A percentile compares a stretch with the other conserved stretches of the same genome.
Conservation (phyloP, 75 land plant genomes). For the Chamaecyparis obtusa region DNA sequence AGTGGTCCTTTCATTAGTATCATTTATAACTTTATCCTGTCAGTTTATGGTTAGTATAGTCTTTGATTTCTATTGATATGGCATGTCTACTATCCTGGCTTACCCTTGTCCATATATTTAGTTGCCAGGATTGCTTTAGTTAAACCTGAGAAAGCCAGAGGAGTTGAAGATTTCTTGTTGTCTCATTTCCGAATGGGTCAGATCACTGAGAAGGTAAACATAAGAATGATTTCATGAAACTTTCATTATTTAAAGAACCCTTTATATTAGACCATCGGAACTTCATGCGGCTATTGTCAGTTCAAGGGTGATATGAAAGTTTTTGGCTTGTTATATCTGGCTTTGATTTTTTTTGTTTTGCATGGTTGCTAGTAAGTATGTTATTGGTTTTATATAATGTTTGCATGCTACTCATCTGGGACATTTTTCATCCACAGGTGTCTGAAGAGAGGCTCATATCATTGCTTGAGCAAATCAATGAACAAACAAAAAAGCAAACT, state of each 20-base stretch:
- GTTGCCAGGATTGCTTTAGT: constrained; percentile 96
- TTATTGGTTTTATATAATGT: neutral
- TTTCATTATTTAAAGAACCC: neutral
- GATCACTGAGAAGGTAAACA: constrained; percentile 83
- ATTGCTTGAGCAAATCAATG: constrained; percentile 94
- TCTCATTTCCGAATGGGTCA: constrained; percentile 87
- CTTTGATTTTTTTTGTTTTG: neutral
- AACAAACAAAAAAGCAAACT: constrained; percentile 85
- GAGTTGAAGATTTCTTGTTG: constrained; percentile 90
- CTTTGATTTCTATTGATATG: neutral
- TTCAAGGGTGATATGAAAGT: neutral
- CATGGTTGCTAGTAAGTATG: neutral
- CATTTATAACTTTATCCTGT: neutral
- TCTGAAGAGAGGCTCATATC: constrained; percentile 90
- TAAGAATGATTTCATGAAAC: neutral
- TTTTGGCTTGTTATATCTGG: neutral
- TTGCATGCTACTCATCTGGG: neutral
- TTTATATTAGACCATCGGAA: neutral
- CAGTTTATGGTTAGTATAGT: neutral
- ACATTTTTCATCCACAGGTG: constrained; percentile 48
- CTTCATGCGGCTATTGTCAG: neutral
- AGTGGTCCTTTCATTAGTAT: neutral
- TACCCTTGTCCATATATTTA: constrained; percentile 13
- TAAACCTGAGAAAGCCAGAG: constrained; percentile 95
- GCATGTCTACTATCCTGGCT: neutral